Percentiles rank a stretch among this genome's conserved stretches.
phyloP scores from a whole-genome alignment of 2,329 filamentous ascomycete species.

The Colletotrichum lupini region DNA sequence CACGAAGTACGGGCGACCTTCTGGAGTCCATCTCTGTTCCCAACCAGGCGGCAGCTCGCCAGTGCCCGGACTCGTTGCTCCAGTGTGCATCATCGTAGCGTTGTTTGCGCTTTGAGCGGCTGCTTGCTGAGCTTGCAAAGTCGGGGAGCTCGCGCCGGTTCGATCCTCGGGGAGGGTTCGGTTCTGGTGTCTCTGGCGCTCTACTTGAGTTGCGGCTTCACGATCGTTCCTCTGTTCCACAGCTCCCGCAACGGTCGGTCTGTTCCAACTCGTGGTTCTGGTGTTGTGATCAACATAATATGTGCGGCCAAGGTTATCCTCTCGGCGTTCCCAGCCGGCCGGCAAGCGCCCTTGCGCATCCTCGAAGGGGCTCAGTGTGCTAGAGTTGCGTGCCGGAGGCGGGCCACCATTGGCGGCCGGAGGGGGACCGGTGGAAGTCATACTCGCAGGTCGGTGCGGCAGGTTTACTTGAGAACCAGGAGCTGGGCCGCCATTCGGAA shows the following conservation, averaged over 20 bases:
- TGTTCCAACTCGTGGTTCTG: conserved; percentile 94
- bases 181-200: conserved; percentile 94
- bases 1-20: conserved; percentile 95
- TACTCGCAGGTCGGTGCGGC: conserved; percentile 59
- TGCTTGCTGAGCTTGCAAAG: conserved; percentile 66
- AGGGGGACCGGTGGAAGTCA: conserved; percentile 47
- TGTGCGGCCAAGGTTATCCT: conserved; percentile 93
- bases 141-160: conserved; percentile 92
- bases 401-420: conserved; percentile 47
- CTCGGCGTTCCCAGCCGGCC: conserved; percentile 93
- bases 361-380: conserved; percentile 87
- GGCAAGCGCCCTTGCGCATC: conserved; percentile 94
- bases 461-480: conserved; percentile 54
- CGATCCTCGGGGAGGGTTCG: conserved; percentile 95
- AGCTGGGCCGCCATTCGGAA: conserved; percentile 55
- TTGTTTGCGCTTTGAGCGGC: conserved; percentile 61
- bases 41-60: conserved; percentile 95
- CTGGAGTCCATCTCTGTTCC: conserved; percentile 96
- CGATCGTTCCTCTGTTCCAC: conserved; percentile 81
- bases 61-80: conserved; percentile 91
- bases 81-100: conserved; percentile 92
- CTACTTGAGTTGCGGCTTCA: conserved; percentile 91
- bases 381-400: conserved; percentile 45
- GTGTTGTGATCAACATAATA: conserved; percentile 99
- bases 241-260: conserved; percentile 83